Conservation (phyloP, 345 rosid species). For the Ailanthus altissimus region DNA sequence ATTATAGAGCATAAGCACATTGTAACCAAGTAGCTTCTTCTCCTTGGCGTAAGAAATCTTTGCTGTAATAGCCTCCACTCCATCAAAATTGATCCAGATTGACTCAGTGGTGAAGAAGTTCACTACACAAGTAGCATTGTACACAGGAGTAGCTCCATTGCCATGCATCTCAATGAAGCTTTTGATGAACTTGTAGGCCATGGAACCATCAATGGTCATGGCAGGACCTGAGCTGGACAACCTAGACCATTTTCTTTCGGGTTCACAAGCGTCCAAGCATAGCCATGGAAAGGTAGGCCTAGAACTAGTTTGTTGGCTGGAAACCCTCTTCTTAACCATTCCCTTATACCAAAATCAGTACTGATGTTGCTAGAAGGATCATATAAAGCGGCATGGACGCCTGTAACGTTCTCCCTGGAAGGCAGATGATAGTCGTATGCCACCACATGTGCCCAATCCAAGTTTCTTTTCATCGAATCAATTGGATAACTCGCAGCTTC, state of each 20-base stretch:
- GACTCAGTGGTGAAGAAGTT: conserved; percentile 19
- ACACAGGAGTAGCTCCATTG: conserved; percentile 18
- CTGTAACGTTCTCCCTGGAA: conserved; percentile 31
- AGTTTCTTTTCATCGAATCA: conserved; percentile 25
- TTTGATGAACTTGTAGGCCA: conserved; percentile 19
- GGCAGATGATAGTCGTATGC: conserved; percentile 37
- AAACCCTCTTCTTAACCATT: conserved; percentile 33
- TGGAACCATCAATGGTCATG: conserved; percentile 20
- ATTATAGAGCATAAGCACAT: conserved; percentile 8
- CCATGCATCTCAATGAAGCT: conserved; percentile 23
- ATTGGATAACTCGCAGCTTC: conserved; percentile 24
- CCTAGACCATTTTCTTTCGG: neutral
- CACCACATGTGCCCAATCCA: conserved; percentile 34
- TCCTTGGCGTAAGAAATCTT: conserved; percentile 25
- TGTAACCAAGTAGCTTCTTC: conserved; percentile 17
- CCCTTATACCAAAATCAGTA: conserved; percentile 32
- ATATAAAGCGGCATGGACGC: conserved; percentile 34
- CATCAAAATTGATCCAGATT: conserved; percentile 31
- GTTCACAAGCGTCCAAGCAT: conserved; percentile 28
- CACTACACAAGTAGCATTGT: conserved; percentile 22
- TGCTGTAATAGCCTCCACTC: conserved; percentile 19
- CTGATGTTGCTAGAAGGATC: conserved; percentile 21
- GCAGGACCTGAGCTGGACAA: conserved; percentile 17
- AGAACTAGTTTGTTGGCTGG: conserved; percentile 30
- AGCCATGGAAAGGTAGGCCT: conserved; percentile 41